These are phyloP conservation scores for Collybiopsis confluens DNA, from an alignment of 768 basidiomycete genomes.

Conservation along the genomic window DNA sequence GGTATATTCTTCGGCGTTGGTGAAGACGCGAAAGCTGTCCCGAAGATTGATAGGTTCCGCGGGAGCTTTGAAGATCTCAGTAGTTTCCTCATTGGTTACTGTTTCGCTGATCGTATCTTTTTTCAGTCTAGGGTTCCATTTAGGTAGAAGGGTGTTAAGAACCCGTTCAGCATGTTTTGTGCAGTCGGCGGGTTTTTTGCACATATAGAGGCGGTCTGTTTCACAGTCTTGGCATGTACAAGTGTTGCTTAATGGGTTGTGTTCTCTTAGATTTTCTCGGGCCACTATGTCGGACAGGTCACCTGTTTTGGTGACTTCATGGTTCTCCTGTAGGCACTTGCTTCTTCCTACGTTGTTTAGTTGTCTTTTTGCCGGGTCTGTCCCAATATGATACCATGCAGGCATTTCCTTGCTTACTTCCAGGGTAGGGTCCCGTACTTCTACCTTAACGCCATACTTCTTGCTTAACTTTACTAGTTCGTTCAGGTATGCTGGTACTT, in stretches of 20 bases:
- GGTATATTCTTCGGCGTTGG: conserved; percentile 1
- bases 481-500: conserved; percentile 11
- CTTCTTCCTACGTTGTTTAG: conserved; percentile 4
- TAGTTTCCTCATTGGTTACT: not conserved
- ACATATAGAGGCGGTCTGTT: not conserved
- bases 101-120: not conserved
- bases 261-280: conserved; percentile 3
- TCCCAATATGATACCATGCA: conserved; percentile 26
- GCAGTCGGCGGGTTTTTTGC: not conserved
- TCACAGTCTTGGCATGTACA: not conserved
- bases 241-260: not conserved
- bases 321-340: conserved; percentile 8
- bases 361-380: not conserved
- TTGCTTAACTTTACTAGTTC: conserved; percentile 16
- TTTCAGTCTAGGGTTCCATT: not conserved
- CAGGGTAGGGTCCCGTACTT: conserved; percentile 9
- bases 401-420: conserved; percentile 17
- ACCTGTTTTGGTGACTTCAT: conserved; percentile 7
- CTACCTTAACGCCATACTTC: conserved; percentile 15
- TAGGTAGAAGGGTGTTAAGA: not conserved
- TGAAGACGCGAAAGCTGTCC: not conserved
- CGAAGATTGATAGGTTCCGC: not conserved
- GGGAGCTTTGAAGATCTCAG: not conserved
- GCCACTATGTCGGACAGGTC: conserved; percentile 4
- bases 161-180: not conserved